Evolutionary conservation across 1,284 basidiomycete species (phyloP), one percentile per base, ranked within the genome.

Genomic region (Trametes hirsuta): DNA sequence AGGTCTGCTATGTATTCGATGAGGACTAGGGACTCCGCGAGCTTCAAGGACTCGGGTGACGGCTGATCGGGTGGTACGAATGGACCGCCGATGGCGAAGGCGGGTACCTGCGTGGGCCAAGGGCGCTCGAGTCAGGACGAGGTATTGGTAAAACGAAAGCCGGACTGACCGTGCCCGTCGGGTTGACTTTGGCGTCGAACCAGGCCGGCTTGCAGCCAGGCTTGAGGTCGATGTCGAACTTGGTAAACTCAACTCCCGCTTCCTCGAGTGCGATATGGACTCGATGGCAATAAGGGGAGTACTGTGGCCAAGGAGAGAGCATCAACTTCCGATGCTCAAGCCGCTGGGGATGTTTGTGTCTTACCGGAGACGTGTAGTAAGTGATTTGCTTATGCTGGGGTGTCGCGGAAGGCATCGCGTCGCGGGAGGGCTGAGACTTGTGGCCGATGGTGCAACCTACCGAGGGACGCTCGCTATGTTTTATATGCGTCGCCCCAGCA

Each of bases 1-100:
- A 84, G 70, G 66, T 87, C 85, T 11, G 83, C 82, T 56, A 87
- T 66, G 73, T 88, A 85, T 67, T 88, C 85, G 58, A 88, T 74
- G 42, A 88, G 77, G 22, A 87, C 78, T 39, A 82, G 76, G 0
- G 85, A 87, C 67, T 90, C 87, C 24, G 82, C 77, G 52, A 89
- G 72, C 71, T 87, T 87, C 58, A 72, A 62, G 1, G 84, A 84
- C 22, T 84, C 79, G 0, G 83, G 78, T 1, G 84, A 84, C 0
- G 85, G 86, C 18, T 80, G 70, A 46, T 83, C 81, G 3, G 82
- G 79, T 10, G 79, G 69, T 3, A 77, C 77, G 21, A 75, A 68
- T 4, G 86, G 81, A 0, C 84, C 85, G 47, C 86, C 86, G 55
- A 84, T 86, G 1, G 84, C 75, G 47, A 86, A 71, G 0, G 80